These are phyloP conservation scores for Ogataea nitratoaversa DNA, from an alignment of 805 yeast species.

Conservation along the genomic window DNA sequence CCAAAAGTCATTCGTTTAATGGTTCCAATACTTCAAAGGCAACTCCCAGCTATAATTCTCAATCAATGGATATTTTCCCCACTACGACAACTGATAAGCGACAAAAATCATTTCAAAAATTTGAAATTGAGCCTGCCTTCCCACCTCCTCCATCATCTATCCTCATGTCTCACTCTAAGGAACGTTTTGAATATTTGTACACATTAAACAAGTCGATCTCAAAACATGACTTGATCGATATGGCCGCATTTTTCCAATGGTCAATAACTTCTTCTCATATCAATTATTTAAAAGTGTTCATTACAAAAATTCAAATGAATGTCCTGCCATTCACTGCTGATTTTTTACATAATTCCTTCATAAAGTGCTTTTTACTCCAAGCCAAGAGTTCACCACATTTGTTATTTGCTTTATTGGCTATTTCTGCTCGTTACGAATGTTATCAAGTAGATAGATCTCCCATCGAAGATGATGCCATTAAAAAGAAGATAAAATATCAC, in stretches of 20 bases:
- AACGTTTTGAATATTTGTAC: constrained; percentile 25
- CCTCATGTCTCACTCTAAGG: constrained; percentile 10
- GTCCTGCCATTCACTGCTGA: constrained; percentile 33
- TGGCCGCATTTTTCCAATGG: constrained; percentile 31
- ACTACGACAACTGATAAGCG: background rate
- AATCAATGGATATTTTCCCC: background rate
- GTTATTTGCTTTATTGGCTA: constrained; percentile 66
- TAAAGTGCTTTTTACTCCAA: constrained; percentile 28
- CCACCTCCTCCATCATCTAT: constrained; percentile 21
- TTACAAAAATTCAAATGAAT: constrained; percentile 33
- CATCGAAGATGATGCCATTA: constrained; percentile 9
- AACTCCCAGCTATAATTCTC: background rate
- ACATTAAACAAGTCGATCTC: constrained; percentile 26
- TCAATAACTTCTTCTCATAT: constrained; percentile 27
- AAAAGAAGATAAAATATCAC: constrained; percentile 37
- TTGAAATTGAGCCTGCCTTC: constrained; percentile 15
- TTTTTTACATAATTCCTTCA: constrained; percentile 31
- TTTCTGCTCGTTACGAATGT: constrained; percentile 56
- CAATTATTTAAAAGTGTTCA: constrained; percentile 30
- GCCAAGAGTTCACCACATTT: constrained; percentile 53
- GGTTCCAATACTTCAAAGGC: too few relatives aligned
- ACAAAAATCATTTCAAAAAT: background rate
- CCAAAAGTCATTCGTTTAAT: background rate
- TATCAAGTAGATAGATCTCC: constrained; percentile 25
- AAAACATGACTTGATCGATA: constrained; percentile 20